Evolutionary conservation across 164 flowering plant genomes (phyloP).

Genomic region (Dillenia suffruticosa): DNA sequence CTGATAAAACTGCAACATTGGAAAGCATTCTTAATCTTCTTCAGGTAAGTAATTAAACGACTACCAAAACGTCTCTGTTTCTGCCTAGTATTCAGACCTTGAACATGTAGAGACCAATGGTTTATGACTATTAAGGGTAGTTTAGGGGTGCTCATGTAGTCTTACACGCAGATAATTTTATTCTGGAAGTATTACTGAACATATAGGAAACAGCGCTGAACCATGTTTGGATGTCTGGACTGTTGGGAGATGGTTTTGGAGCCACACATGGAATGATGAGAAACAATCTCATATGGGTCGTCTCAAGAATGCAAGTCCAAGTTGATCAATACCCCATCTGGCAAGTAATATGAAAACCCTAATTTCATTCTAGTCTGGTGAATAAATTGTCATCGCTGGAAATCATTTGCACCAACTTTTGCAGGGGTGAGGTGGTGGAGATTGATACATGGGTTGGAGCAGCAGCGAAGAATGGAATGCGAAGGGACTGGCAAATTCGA

Average conservation of each 20-base stretch:
- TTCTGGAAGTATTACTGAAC: background rate
- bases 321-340: slow-evolving; percentile 51
- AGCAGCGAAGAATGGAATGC: slow-evolving; percentile 59
- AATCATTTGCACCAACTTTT: background rate
- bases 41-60: slow-evolving; percentile 32
- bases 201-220: slow-evolving; percentile 64
- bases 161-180: background rate
- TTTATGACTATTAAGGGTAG: no score
- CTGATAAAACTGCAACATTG: slow-evolving; percentile 61
- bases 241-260: slow-evolving; percentile 54
- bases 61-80: no score
- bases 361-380: background rate
- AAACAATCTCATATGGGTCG: slow-evolving; percentile 60
- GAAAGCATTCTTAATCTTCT: slow-evolving; percentile 64
- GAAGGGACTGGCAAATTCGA: slow-evolving; percentile 52
- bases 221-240: slow-evolving; percentile 57
- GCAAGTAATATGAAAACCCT: slow-evolving; percentile 13
- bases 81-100: no score
- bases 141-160: no score
- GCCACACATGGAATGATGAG: slow-evolving; percentile 55
- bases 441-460: slow-evolving; percentile 65
- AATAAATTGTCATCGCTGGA: background rate
- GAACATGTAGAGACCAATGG: no score
- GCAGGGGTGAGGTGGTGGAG: slow-evolving; percentile 60
- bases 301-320: slow-evolving; percentile 45